phyloP scores from a whole-genome alignment of 2,329 filamentous ascomycete species.

The Colletotrichum eleusines region DNA sequence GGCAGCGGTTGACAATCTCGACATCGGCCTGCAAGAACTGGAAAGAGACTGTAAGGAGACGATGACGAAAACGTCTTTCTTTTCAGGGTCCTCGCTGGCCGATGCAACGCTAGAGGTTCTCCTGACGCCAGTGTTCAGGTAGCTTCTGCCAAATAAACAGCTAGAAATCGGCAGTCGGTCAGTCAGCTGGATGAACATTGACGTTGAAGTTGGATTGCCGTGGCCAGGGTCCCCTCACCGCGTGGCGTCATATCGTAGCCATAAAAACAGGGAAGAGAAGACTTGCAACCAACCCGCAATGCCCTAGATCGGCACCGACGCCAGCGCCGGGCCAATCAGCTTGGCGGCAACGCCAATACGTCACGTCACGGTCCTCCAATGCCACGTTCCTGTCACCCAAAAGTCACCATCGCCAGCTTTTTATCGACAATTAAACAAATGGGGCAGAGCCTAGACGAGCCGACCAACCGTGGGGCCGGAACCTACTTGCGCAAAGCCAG shows the following conservation, averaged over 20 bases:
- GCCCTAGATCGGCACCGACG: constrained; percentile 33
- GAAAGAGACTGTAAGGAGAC: not conserved
- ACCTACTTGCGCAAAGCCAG: constrained; percentile 27
- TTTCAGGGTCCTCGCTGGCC: constrained; percentile 16
- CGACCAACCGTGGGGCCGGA: constrained; percentile 33
- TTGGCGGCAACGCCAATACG: constrained; percentile 27
- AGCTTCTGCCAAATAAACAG: constrained; percentile 16
- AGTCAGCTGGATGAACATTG: constrained; percentile 28
- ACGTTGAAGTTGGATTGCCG: constrained; percentile 33
- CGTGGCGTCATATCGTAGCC: constrained; percentile 38
- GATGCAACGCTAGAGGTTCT: not conserved
- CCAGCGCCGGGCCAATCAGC: constrained; percentile 31
- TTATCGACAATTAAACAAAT: constrained; percentile 12
- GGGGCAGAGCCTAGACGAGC: constrained; percentile 12
- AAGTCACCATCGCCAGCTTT: constrained; percentile 31
- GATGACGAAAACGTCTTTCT: constrained; percentile 29
- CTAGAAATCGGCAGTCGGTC: constrained; percentile 28
- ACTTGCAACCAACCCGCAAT: constrained; percentile 34
- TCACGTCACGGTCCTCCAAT: constrained; percentile 18
- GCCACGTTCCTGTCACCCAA: constrained; percentile 24
- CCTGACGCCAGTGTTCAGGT: constrained; percentile 27
- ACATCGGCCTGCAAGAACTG: constrained; percentile 14
- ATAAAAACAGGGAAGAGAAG: constrained; percentile 41
- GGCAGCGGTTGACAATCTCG: constrained; percentile 7
- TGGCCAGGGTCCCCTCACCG: constrained; percentile 25